A percentile compares a stretch with the other conserved stretches of the same genome.
phyloP scores from a whole-genome alignment of 2,329 filamentous ascomycete species.

The Cercospora canescens region DNA sequence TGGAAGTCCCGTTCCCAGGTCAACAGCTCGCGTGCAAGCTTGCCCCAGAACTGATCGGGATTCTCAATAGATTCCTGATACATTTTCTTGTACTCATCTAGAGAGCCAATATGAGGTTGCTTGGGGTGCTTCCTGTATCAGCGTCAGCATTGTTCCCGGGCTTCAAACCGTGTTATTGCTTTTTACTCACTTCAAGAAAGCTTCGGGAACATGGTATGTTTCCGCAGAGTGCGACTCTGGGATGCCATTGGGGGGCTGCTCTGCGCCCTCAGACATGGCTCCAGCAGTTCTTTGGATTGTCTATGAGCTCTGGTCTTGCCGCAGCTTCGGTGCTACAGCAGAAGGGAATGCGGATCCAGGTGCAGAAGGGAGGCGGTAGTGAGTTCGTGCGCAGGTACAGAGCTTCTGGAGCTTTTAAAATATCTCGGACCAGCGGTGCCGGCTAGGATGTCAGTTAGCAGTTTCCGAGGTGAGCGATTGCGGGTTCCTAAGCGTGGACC shows the following conservation, averaged over 20 bases:
- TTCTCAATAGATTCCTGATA: conserved; percentile 85
- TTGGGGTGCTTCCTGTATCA: conserved; percentile 58
- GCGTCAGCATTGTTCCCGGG: conserved; percentile 9
- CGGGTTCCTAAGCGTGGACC: conserved; percentile 8
- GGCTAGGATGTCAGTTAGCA: conserved; percentile 11
- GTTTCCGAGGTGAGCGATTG: conserved; percentile 11
- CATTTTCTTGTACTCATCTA: conserved; percentile 64
- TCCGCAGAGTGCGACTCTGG: conserved; percentile 31
- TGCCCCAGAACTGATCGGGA: conserved; percentile 87
- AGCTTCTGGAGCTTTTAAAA: conserved; percentile 8
- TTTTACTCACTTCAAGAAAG: conserved; percentile 42
- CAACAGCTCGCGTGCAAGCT: conserved; percentile 81
- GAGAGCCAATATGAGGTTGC: conserved; percentile 59
- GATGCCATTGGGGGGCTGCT: conserved; percentile 25
- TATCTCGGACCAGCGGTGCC: conserved; percentile 16
- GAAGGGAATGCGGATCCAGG: background rate
- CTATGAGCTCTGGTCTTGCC: conserved; percentile 5
- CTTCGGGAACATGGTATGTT: conserved; percentile 33
- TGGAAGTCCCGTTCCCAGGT: conserved; percentile 90
- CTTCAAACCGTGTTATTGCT: background rate
- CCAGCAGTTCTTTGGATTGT: background rate
- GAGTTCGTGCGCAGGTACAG: conserved; percentile 9
- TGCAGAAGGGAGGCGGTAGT: background rate
- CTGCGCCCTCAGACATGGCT: conserved; percentile 27
- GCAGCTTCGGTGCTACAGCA: conserved; percentile 5